These are phyloP conservation scores for Malus sieversii DNA, from an alignment of 306 rosid genomes.

Conservation along the genomic window DNA sequence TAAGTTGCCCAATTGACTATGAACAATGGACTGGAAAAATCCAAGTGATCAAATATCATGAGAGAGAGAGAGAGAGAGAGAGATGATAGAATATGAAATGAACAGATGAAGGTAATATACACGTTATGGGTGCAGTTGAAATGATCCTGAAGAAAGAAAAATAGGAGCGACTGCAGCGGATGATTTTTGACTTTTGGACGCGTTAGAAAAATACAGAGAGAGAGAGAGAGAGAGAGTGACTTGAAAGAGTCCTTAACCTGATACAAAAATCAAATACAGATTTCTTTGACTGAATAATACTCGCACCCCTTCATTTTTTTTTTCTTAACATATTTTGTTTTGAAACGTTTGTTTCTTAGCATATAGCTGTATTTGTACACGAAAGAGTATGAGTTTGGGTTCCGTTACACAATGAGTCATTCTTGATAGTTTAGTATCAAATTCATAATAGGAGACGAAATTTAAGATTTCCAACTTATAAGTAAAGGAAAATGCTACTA, in stretches of 20 bases:
- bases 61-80: neutral
- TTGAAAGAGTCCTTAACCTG: slow-evolving; percentile 5
- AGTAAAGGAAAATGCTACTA: too few relatives aligned
- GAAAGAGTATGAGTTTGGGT: too few relatives aligned
- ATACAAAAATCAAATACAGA: neutral
- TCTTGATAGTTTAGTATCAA: too few relatives aligned
- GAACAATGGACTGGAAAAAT: neutral
- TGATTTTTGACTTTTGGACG: slow-evolving; percentile 13
- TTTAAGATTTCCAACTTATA: too few relatives aligned
- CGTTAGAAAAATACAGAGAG: neutral
- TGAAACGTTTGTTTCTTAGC: too few relatives aligned
- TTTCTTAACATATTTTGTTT: too few relatives aligned
- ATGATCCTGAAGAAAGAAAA: neutral
- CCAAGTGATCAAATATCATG: neutral
- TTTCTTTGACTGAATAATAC: slow-evolving; percentile 1
- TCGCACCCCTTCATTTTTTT: neutral
- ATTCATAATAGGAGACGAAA: too few relatives aligned
- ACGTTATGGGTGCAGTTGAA: neutral
- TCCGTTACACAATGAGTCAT: too few relatives aligned
- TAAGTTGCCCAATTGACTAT: neutral
- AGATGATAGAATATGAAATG: neutral
- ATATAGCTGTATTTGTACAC: too few relatives aligned
- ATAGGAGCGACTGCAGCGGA: neutral
- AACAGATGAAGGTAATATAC: neutral
- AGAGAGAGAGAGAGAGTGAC: neutral